phyloP scores from a whole-genome alignment of 495 filamentous ascomycete species.

The Trichocladium uniseriatum region DNA sequence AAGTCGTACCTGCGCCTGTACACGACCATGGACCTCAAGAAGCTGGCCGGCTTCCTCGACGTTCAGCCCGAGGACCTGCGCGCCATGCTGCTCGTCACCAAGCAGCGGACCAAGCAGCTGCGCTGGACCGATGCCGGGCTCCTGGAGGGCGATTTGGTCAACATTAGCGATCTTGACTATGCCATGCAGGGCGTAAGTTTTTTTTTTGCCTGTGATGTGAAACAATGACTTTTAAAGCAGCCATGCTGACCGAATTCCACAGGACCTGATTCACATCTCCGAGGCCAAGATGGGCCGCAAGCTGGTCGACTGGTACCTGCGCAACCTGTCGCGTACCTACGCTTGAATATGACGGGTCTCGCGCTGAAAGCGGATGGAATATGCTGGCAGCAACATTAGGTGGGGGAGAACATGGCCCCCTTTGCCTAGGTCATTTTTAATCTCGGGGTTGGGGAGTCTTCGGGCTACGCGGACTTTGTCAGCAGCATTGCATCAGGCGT shows the following conservation, averaged over 20 bases:
- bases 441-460: not conserved
- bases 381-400: not conserved
- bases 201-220: too few relatives aligned
- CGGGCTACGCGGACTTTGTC: not conserved
- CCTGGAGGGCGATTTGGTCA: slow-evolving; percentile 84
- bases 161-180: slow-evolving; percentile 89
- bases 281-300: slow-evolving; percentile 96
- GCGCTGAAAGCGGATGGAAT: not conserved
- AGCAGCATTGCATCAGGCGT: slow-evolving; percentile 9
- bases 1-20: slow-evolving; percentile 98
- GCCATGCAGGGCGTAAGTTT: slow-evolving; percentile 80
- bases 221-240: too few relatives aligned
- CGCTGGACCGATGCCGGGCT: slow-evolving; percentile 87
- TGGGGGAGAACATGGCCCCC: not conserved
- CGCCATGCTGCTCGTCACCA: slow-evolving; percentile 87
- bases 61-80: slow-evolving; percentile 87
- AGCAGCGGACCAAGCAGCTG: slow-evolving; percentile 93
- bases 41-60: slow-evolving; percentile 93
- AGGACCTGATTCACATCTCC: slow-evolving; percentile 94
- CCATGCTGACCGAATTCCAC: slow-evolving; percentile 21
- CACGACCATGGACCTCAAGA: slow-evolving; percentile 98
- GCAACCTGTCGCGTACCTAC: slow-evolving; percentile 92
- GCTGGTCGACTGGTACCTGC: slow-evolving; percentile 96
- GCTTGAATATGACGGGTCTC: slow-evolving; percentile 13
- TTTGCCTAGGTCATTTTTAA: not conserved